Evolutionary conservation across 257 asterid species (phyloP), one percentile per base, ranked within the genome.

Genomic region (Solanum dulcamara): DNA sequence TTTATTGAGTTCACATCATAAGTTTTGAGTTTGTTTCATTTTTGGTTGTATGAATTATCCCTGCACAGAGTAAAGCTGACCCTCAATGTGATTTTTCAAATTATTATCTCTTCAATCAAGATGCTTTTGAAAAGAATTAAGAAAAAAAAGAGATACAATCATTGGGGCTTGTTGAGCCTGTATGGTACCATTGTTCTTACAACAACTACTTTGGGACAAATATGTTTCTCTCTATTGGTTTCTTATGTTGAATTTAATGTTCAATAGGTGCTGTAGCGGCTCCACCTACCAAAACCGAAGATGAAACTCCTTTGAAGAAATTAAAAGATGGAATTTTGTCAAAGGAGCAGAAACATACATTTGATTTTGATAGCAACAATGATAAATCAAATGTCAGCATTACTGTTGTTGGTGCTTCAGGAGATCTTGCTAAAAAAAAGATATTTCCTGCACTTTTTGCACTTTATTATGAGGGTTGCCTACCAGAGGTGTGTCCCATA

Each of bases 391-490:
- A 98, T 22, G 97, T 96, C 85, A 95, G 93, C 85, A 94, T 96
- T 60, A 96, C 98, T 44, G 94, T 95, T 24, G 99, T 96, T 33
- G 99, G 99, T 68, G 99, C 99, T 68, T 96, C 99, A 17, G 99
- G 99, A 35, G 99, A 96, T 90, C 97, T 96, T 83, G 99, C 99
- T 53, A 96, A 94, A 93, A 96, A 96, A 92, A 96, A 96, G 92
- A 96, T 96, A 87, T 95, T 96, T 87, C 99, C 99, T 68, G 99
- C 99, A 51, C 98, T 95, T 53, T 96, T 96, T 90, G 99, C 99
- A 11, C 98, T 96, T 83, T 96, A 92, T 84, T 96, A 96, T 15
- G 99, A 95, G 92, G 98, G 85, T 84, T 94, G 92, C 90, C 98
- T 96, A 40, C 99, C 99, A 17, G 92, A 95, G 99, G 99, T 96